Evolutionary conservation across 108 stramenopile species (phyloP).

Genomic region (Cyclotella baltica): DNA sequence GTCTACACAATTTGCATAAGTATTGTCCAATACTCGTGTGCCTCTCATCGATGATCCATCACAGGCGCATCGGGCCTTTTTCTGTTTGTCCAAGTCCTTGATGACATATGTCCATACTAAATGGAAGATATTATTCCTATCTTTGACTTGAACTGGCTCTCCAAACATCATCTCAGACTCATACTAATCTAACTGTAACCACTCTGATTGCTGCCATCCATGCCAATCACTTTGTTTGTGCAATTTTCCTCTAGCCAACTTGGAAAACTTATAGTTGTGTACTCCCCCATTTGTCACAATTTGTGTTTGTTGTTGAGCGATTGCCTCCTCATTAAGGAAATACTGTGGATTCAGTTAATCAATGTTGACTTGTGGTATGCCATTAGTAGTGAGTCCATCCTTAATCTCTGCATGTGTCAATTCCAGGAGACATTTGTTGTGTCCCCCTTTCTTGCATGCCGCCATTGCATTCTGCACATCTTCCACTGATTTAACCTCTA

Average conservation of each 20-base stretch:
- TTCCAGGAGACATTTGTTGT: neutral
- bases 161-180: neutral
- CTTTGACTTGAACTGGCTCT: neutral
- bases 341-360: neutral
- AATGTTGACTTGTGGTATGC: neutral
- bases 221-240: neutral
- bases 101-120: constrained; percentile 9
- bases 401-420: neutral
- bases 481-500: neutral
- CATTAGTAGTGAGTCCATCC: neutral
- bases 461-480: neutral
- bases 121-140: neutral
- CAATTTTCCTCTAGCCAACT: neutral
- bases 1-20: constrained; percentile 21
- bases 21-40: constrained; percentile 13
- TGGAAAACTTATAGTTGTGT: neutral
- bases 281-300: too few species aligned
- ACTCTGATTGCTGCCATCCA: too few species aligned
- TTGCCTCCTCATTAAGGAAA: neutral
- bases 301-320: neutral
- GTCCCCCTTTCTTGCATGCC: neutral
- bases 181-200: neutral
- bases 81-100: neutral
- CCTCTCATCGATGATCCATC: neutral
- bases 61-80: constrained; percentile 16